These are phyloP conservation scores for Sinapis alba DNA, from an alignment of 441 rosid genomes.

Conservation along the genomic window DNA sequence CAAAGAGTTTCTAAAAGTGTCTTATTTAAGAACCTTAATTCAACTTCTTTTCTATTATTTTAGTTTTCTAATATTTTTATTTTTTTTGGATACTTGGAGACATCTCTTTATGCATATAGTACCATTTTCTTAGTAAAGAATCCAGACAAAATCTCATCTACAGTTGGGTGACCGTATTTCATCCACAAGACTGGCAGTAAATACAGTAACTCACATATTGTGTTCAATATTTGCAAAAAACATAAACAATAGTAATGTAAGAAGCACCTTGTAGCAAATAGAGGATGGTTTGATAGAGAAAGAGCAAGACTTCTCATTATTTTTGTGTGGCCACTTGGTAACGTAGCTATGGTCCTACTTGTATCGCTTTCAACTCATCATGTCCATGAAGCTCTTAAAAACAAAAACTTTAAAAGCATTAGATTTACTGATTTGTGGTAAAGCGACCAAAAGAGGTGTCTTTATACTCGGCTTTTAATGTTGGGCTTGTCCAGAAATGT, in stretches of 20 bases:
- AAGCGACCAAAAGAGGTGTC: not conserved
- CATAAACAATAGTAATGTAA: constrained; percentile 1
- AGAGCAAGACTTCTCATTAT: constrained; percentile 80
- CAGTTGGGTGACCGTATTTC: not conserved
- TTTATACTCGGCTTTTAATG: constrained; percentile 19
- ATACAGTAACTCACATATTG: not conserved
- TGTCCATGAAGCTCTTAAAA: constrained; percentile 64
- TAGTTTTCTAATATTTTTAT: too few relatives aligned
- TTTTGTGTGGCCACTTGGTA: constrained; percentile 87
- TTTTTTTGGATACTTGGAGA: too few relatives aligned
- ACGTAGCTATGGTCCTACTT: constrained; percentile 55
- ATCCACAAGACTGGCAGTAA: not conserved
- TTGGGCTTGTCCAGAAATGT: constrained; percentile 16
- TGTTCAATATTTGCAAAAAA: not conserved
- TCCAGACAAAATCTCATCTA: not conserved
- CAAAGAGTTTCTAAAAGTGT: too few relatives aligned
- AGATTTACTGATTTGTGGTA: constrained; percentile 7
- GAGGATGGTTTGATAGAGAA: constrained; percentile 68
- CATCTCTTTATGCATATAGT: constrained; percentile 15
- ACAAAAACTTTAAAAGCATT: not conserved
- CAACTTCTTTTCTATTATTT: too few relatives aligned
- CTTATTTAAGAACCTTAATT: too few relatives aligned
- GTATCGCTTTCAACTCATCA: constrained; percentile 74
- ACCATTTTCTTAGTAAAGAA: constrained; percentile 2
- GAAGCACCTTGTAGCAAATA: constrained; percentile 80